Percentiles rank a stretch among this genome's conserved stretches.
phyloP scores from a whole-genome alignment of 2,329 filamentous ascomycete species.

The Colletotrichum tofieldiae region DNA sequence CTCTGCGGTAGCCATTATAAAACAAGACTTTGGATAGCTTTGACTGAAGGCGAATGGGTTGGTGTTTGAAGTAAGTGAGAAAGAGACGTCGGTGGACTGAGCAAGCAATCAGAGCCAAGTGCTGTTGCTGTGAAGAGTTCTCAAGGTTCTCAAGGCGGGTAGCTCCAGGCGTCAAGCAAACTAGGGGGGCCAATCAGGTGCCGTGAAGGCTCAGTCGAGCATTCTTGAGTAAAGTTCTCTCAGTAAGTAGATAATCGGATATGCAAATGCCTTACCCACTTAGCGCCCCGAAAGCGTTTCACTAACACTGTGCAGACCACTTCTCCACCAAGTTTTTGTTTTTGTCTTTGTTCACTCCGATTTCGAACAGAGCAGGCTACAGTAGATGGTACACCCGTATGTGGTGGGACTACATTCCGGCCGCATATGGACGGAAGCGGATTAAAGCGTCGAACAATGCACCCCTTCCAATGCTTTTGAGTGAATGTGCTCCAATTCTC shows the following conservation, averaged over 20 bases:
- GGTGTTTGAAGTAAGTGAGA: not conserved
- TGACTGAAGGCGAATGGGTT: not conserved
- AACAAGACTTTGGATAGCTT: not conserved
- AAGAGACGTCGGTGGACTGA: not conserved
- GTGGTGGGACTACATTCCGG: not conserved
- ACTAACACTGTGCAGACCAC: too few species aligned
- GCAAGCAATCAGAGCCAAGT: not conserved
- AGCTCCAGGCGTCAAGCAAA: not conserved
- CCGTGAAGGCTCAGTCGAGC: not conserved
- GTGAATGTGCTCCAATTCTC: not conserved
- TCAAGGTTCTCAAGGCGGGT: slow-evolving; percentile 28
- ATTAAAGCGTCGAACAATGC: not conserved
- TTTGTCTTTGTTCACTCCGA: not conserved
- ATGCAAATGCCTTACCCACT: not conserved
- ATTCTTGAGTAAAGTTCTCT: not conserved
- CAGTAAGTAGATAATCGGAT: not conserved
- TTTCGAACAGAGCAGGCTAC: not conserved
- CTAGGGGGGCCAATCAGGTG: not conserved
- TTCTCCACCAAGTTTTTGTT: too few species aligned
- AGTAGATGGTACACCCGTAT: not conserved
- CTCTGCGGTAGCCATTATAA: slow-evolving; percentile 16
- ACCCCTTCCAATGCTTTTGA: not conserved
- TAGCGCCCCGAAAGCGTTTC: too few species aligned
- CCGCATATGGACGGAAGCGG: not conserved
- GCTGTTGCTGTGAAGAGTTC: slow-evolving; percentile 17